Conservation (phyloP, 805 yeast genomes). For the Schwanniomyces yamadae region DNA sequence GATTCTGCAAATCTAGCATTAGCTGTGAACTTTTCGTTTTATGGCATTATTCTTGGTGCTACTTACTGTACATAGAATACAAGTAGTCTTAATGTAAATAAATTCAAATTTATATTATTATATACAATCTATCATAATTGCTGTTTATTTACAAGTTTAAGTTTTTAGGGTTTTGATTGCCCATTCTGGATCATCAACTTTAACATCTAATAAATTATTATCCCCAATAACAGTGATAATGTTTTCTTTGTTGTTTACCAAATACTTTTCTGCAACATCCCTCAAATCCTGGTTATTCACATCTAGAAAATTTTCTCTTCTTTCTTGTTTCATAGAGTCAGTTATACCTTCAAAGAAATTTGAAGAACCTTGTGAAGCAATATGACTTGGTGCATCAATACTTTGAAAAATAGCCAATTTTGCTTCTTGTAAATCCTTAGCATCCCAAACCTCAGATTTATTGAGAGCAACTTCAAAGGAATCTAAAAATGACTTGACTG, state of each 20-base stretch:
- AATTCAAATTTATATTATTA: too few relatives aligned
- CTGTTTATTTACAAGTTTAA: too few relatives aligned
- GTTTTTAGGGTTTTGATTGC: constrained; percentile 10
- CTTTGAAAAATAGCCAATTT: constrained; percentile 88
- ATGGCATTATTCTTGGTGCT: too few relatives aligned
- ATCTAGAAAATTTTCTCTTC: constrained; percentile 73
- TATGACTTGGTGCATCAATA: constrained; percentile 85
- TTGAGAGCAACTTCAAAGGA: constrained; percentile 47
- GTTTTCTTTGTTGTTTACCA: constrained; percentile 29
- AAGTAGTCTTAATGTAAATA: too few relatives aligned
- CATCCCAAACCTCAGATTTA: constrained; percentile 45
- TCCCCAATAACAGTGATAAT: constrained; percentile 49
- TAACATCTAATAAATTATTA: constrained; percentile 22
- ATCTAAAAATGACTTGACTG: constrained; percentile 57
- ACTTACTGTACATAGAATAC: too few relatives aligned
- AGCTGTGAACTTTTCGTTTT: too few relatives aligned
- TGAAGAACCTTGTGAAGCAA: constrained; percentile 71
- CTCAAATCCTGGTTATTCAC: constrained; percentile 62
- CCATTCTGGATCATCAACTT: constrained; percentile 15
- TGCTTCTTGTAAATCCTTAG: constrained; percentile 78
- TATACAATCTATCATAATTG: too few relatives aligned
- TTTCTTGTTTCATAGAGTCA: constrained; percentile 73
- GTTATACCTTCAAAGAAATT: constrained; percentile 67
- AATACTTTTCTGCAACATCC: constrained; percentile 66
- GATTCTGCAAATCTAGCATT: too few relatives aligned